phyloP scores from a whole-genome alignment of 495 filamentous ascomycete genomes.

The Aspergillus bertholletiae region DNA sequence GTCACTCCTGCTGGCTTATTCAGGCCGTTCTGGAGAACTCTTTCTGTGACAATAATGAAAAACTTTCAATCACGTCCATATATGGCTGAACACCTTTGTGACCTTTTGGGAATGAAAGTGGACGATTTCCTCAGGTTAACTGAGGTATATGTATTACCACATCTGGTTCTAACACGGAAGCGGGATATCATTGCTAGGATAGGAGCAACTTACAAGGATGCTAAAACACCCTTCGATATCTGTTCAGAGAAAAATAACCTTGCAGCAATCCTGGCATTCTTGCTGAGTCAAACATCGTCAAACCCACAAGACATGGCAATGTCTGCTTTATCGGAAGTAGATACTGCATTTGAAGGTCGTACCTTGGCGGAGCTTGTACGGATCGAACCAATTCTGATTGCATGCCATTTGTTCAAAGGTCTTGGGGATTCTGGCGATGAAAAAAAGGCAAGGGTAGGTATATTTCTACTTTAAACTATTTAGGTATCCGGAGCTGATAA shows the following conservation, averaged over 20 bases:
- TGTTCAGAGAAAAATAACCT: conserved; percentile 68
- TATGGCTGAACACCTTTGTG: conserved; percentile 74
- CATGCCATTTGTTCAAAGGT: conserved; percentile 79
- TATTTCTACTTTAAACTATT: not conserved
- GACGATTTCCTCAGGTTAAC: conserved; percentile 68
- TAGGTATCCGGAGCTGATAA: conserved; percentile 17
- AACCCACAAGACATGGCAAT: conserved; percentile 68
- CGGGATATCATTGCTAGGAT: conserved; percentile 77
- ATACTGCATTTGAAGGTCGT: conserved; percentile 61
- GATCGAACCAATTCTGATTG: conserved; percentile 69
- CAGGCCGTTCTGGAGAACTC: conserved; percentile 78
- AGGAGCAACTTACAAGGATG: conserved; percentile 64
- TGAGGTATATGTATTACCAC: conserved; percentile 80
- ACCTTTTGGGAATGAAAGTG: conserved; percentile 70
- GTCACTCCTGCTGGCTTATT: conserved; percentile 64
- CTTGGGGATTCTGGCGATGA: conserved; percentile 64
- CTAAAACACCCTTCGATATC: conserved; percentile 52
- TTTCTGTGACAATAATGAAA: conserved; percentile 76
- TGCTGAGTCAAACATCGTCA: conserved; percentile 66
- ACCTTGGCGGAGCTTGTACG: conserved; percentile 67
- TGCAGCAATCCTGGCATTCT: conserved; percentile 70
- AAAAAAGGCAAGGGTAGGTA: conserved; percentile 53
- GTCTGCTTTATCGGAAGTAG: conserved; percentile 60
- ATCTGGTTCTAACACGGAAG: conserved; percentile 74
- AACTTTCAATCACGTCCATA: conserved; percentile 77